Base-by-base conservation (phyloP, 2,329 filamentous ascomycete species). In the Claviceps africana region DNA sequence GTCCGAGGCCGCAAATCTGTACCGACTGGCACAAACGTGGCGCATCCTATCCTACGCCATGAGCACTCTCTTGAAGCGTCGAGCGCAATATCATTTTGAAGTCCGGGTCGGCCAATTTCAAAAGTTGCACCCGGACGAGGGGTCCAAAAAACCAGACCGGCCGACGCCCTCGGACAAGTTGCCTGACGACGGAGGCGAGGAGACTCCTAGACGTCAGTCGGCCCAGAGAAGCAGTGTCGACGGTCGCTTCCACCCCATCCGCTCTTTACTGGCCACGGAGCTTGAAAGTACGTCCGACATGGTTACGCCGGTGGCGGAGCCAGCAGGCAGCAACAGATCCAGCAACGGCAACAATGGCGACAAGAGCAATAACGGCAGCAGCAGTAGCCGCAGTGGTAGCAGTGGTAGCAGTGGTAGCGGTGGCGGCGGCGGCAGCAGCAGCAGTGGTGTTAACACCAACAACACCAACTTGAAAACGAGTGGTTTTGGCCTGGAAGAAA, bases 21-120 rank as follows among this genome's bases (percentile, higher is more conserved):
- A 78, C 59, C 73, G 81, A 1, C 69, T 84, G 0, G 78, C 81
- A 5, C 81, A 84, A 60, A 81, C 79, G 1, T 84, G 81, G 81
- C 74, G 79, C 31, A 71, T 83, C 13, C 60, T 84, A 21, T 73
- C 75, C 0, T 82, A 77, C 58, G 75, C 75, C 10, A 73, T 81
- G 57, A 66, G 69, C 21, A 63, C 81, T 13, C 67, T 84, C 1
- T 68, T 84, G 1, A 67, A 67, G 17, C 70, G 73, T 31, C 71
- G 81, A 30, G 78, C 76, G 1, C 72, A 78, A 44, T 79, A 78
- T 54, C 81, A 84, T 58, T 68, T 78, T 0, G 70, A 81, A 50
- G 60, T 64, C 22, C 71, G 79, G 1, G 64, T 75, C 35, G 65
- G 67, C 15, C 65, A 68, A 45, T 65, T 71, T 35, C 62, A 67